Evolutionary conservation across 2,329 filamentous ascomycete genomes (phyloP).

Genomic region (Colletotrichum camelliae): DNA sequence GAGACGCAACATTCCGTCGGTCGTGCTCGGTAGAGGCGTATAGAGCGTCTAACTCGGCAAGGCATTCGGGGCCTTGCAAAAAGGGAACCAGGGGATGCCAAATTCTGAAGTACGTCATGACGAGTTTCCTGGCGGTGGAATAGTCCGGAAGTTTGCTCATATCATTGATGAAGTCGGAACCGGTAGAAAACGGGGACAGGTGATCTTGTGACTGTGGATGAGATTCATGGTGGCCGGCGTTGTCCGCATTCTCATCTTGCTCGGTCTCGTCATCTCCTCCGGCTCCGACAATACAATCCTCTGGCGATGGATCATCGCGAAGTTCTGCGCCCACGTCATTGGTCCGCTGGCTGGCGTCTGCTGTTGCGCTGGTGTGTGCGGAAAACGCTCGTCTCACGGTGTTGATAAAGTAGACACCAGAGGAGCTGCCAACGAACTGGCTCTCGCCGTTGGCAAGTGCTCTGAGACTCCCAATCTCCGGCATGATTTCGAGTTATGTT

Average conservation of each 20-base stretch:
- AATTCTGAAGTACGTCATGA: constrained; percentile 53
- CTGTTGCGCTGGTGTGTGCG: constrained; percentile 23
- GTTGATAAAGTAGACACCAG: constrained; percentile 59
- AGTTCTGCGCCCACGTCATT: not conserved
- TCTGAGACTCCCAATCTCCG: constrained; percentile 19
- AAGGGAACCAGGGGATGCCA: constrained; percentile 61
- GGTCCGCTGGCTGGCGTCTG: constrained; percentile 22
- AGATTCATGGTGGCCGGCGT: not conserved
- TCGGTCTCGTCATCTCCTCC: not conserved
- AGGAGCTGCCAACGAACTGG: constrained; percentile 57
- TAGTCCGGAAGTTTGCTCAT: constrained; percentile 1
- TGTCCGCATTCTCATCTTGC: not conserved
- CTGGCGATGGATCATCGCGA: not conserved
- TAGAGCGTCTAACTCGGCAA: constrained; percentile 44
- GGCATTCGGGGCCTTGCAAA: constrained; percentile 53
- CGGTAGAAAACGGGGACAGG: not conserved
- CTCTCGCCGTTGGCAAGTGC: constrained; percentile 36
- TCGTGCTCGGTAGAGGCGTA: not conserved
- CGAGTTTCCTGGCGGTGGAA: constrained; percentile 38
- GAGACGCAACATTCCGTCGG: not conserved
- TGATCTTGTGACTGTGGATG: not conserved
- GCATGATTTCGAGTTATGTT: not conserved
- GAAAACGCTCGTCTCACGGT: constrained; percentile 58
- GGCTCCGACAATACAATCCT: constrained; percentile 18
- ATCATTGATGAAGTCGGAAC: not conserved